Base-by-base conservation (phyloP, 2,329 filamentous ascomycete genomes). In the Pseudogymnoascus sp. region DNA sequence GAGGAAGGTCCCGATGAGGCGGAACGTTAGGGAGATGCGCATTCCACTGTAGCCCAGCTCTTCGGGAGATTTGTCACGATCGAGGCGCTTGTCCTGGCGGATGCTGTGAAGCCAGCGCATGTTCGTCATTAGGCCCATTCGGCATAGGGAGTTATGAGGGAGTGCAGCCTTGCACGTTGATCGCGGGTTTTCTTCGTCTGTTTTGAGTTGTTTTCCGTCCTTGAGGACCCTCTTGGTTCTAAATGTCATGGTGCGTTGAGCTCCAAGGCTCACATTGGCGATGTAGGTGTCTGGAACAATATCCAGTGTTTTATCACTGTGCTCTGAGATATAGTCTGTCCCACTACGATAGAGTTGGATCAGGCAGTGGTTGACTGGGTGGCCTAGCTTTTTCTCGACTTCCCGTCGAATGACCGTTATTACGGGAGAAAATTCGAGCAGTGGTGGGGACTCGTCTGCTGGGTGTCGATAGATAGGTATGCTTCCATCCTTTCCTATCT, bases 401-500 rank as follows among this genome's bases (percentile, higher is more conserved):
- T 81, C 80, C 12, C 75, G 72, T 62, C 87, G 86, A 62, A 97
- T 86, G 35, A 79, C 75, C 16, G 85, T 75, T 0, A 97, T 89
- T 0, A 84, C 85, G 0, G 85, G 78, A 0, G 90, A 89, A 74
- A 96, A 97, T 1, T 85, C 79, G 0, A 87, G 76, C 12, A 97
- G 74, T 0, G 89, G 86, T 0, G 92, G 88, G 1, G 89, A 90
- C 71, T 95, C 89, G 70, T 99, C 94, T 3, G 91, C 84, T 47
- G 94, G 94, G 73, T 97, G 94, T 12, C 94, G 88, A 73, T 99
- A 99, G n/a, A 97, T 81, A 20, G 94, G 94, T 72, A 89, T 86
- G 65, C 80, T 86, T 16, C 89, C 90, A 68, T 93, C 86, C 0
- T 78, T 70, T 38, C 78, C 79, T 30, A 91, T 77, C 14, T 81